phyloP scores from a whole-genome alignment of 2,329 filamentous ascomycete genomes.

The Emmonsia crescens region DNA sequence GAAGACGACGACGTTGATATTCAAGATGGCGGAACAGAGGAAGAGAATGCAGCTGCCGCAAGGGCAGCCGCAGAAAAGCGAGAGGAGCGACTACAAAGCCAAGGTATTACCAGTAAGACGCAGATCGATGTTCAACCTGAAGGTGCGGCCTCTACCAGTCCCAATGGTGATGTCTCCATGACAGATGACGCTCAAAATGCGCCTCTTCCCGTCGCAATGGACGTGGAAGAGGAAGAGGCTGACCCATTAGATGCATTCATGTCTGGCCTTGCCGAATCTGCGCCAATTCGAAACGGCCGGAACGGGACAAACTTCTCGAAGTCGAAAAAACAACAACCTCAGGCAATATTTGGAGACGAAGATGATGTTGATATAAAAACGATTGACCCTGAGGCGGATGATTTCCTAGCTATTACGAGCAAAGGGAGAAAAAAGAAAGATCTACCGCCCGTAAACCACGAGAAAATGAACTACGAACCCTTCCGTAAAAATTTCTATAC shows the following conservation, averaged over 20 bases:
- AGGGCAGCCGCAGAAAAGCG: slow-evolving; percentile 77
- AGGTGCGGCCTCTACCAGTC: slow-evolving; percentile 24
- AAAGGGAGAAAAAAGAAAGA: slow-evolving; percentile 87
- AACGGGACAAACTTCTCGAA: slow-evolving; percentile 27
- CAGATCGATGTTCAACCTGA: slow-evolving; percentile 23
- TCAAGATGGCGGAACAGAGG: slow-evolving; percentile 70
- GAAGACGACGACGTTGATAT: slow-evolving; percentile 65
- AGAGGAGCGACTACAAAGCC: slow-evolving; percentile 50
- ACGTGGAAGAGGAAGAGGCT: slow-evolving; percentile 51
- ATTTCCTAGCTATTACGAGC: slow-evolving; percentile 50
- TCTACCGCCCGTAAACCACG: slow-evolving; percentile 76
- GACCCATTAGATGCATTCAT: slow-evolving; percentile 98
- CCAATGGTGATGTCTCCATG: slow-evolving; percentile 35
- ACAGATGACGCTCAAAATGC: slow-evolving; percentile 28
- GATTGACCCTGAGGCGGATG: slow-evolving; percentile 52
- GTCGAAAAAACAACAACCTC: slow-evolving; percentile 55
- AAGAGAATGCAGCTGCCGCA: slow-evolving; percentile 76
- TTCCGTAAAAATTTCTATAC: slow-evolving; percentile 94
- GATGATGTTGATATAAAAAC: slow-evolving; percentile 59
- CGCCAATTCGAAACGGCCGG: slow-evolving; percentile 30
- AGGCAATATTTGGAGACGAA: slow-evolving; percentile 77
- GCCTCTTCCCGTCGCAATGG: slow-evolving; percentile 25
- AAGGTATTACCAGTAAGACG: slow-evolving; percentile 22
- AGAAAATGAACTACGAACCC: slow-evolving; percentile 70
- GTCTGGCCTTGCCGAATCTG: slow-evolving; percentile 53